Conservation (phyloP, 73 alveolate genomes). For the Symbiodinium pilosum region DNA sequence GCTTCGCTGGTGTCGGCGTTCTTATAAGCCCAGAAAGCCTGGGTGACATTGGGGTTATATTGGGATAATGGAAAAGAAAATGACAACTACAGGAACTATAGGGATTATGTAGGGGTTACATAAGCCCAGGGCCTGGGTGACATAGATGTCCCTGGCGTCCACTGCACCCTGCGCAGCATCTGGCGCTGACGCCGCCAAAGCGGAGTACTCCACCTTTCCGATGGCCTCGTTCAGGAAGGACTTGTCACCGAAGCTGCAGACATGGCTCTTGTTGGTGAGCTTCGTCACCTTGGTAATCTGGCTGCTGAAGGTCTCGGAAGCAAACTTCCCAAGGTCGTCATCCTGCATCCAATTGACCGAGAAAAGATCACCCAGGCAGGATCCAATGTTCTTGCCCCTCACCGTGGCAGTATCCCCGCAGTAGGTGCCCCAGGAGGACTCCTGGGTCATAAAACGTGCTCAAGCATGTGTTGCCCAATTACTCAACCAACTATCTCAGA, state of each 20-base stretch:
- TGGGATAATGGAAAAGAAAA: no score
- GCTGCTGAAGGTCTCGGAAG: constrained; percentile 47
- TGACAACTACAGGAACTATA: no score
- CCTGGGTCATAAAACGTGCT: constrained; percentile 93
- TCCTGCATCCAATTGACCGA: constrained; percentile 98
- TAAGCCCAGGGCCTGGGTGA: no score
- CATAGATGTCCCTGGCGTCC: constrained; percentile 62
- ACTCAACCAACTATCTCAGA: constrained; percentile 89
- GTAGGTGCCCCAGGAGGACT: constrained; percentile 96
- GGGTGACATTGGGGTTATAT: constrained; percentile 45
- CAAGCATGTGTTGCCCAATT: constrained; percentile 96
- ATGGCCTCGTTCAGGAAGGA: constrained; percentile 55
- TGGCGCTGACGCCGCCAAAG: neutral
- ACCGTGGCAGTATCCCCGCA: constrained; percentile 97
- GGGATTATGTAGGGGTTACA: no score
- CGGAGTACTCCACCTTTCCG: constrained; percentile 16
- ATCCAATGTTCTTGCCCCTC: constrained; percentile 98
- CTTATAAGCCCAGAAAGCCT: constrained; percentile 63
- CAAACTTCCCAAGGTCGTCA: constrained; percentile 65
- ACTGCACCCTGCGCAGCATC: neutral
- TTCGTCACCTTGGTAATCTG: constrained; percentile 51
- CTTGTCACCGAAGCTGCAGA: constrained; percentile 93
- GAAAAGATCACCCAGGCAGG: constrained; percentile 99
- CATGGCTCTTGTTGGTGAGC: constrained; percentile 86
- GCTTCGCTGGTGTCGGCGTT: neutral